Base-by-base conservation (phyloP, 257 asterid genomes). In the Thymus quinquecostatus region DNA sequence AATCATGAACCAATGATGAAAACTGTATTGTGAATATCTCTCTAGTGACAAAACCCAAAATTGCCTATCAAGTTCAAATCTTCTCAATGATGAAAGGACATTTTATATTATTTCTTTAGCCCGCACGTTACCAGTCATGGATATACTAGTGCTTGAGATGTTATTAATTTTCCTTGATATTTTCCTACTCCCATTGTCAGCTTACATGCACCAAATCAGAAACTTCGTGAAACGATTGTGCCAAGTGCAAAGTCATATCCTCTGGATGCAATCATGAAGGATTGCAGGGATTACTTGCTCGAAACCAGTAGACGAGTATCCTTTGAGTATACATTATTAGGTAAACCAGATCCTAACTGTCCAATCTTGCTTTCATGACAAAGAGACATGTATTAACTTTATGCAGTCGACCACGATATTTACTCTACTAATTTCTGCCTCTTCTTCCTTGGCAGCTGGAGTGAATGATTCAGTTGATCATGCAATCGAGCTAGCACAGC, bases 191-290 rank as follows among this genome's bases (percentile, higher is more conserved):
- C 58, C 53, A 64, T 61, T 71, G 73, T 66, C 86, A 92, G 98
- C 84, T 86, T 91, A 68, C 97, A 89, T 79, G 96, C 98, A 67
- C 95, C 98, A 30, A 90, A 93, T 74, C 98, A 93, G 88, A 84
- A 81, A 69, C 94, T 93, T 48, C 82, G 98, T 65, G 98, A 93
- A 80, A 81, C 51, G 70, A 86, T 93, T 64, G 96, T 91, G 79
- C 97, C 98, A 65, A 93, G 96, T 72, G 96, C 97, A 68, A 93
- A 91, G 83, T 82, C 96, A 43, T 93, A 91, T 69, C 96, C 97
- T 60, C 71, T 93, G 83, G 93, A 89, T 61, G 98, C 97, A 74
- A 84, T 93, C 71, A 93, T 93, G 98, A 84, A 86, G 70, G 97
- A 93, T 82, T 93, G 98, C 89, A 87, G 80, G 76, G 94, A 93